Conservation (phyloP, 2,329 filamentous ascomycete species). For the Diplodia scrobiculata region DNA sequence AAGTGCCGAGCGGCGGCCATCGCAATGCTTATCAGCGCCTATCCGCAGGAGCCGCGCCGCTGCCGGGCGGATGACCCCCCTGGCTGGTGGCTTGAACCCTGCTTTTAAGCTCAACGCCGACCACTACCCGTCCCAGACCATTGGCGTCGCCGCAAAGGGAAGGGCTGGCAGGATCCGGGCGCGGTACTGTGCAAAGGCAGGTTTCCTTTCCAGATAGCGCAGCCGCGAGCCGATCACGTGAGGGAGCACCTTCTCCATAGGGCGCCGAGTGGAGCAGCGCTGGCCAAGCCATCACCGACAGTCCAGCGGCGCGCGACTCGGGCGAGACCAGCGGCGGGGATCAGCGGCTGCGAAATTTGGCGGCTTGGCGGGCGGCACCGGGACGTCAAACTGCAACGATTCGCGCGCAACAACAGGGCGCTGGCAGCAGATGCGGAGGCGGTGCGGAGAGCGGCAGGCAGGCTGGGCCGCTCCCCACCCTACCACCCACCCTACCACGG, state of each 20-base stretch:
- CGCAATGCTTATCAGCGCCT: background rate
- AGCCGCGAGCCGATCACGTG: background rate
- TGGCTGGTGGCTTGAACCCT: conserved; percentile 1
- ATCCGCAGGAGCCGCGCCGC: background rate
- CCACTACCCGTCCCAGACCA: background rate
- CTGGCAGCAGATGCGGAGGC: conserved; percentile 3
- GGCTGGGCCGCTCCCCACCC: conserved; percentile 11
- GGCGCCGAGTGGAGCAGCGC: background rate
- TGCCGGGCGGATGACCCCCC: conserved; percentile 3
- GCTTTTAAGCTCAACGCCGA: background rate
- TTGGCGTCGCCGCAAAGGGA: background rate
- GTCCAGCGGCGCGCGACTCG: background rate
- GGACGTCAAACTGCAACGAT: conserved; percentile 6
- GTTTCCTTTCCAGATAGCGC: background rate
- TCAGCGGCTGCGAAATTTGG: background rate
- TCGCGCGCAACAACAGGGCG: background rate
- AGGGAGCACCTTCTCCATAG: background rate
- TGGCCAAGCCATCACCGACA: background rate
- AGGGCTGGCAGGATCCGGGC: background rate
- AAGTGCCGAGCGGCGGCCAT: background rate
- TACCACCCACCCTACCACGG: conserved; percentile 18
- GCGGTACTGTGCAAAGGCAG: background rate
- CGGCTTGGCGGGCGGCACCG: background rate
- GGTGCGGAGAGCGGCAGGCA: conserved; percentile 6
- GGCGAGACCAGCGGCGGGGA: background rate